These are phyloP conservation scores for Plasmodium coatneyi DNA, from an alignment of 169 alveolate genomes.

Conservation along the genomic window DNA sequence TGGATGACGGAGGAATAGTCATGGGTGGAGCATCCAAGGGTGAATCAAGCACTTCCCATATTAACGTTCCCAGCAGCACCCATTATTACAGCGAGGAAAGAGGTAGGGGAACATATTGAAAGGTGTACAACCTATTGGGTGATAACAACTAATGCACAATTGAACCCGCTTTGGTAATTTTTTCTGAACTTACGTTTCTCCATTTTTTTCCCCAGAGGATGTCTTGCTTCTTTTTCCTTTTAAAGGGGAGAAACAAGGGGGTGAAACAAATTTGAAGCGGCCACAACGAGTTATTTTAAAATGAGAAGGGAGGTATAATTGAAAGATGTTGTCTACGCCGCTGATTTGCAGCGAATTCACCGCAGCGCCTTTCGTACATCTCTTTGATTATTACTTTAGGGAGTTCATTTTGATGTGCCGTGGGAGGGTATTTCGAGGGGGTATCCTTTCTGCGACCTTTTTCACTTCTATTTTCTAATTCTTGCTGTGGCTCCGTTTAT, in stretches of 20 bases:
- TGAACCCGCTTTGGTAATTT: background rate
- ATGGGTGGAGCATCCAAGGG: background rate
- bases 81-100: background rate
- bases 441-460: background rate
- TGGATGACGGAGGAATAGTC: background rate
- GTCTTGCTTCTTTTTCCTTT: conserved; percentile 71
- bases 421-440: background rate
- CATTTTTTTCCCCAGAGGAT: conserved; percentile 68
- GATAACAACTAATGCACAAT: background rate
- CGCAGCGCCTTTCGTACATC: background rate
- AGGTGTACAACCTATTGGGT: background rate
- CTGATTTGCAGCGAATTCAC: background rate
- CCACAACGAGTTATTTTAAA: background rate
- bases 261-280: background rate
- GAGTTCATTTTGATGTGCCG: conserved; percentile 40
- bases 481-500: background rate
- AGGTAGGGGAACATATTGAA: background rate
- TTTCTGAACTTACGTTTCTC: conserved; percentile 46
- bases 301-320: background rate
- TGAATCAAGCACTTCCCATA: background rate
- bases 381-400: conserved; percentile 31
- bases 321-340: background rate
- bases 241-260: background rate
- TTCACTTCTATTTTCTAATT: background rate
- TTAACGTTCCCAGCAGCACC: background rate